Conservation (phyloP, 345 rosid genomes). For the Pistacia vera region DNA sequence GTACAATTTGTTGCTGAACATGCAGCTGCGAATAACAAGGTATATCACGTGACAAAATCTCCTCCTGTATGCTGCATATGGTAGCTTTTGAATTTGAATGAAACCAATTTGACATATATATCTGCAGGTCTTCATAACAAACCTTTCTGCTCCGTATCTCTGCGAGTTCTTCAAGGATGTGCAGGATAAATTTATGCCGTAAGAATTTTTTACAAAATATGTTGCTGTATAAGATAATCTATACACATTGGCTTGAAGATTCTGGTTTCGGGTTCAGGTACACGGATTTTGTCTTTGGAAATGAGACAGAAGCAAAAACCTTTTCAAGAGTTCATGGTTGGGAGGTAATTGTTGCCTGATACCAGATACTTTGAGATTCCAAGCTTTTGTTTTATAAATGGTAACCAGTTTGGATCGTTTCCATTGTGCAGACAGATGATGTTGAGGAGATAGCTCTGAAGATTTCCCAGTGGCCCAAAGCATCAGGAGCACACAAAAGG, state of each 20-base stretch:
- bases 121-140: conserved; percentile 76
- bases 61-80: not conserved
- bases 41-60: too few species aligned
- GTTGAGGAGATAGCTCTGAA: conserved; percentile 91
- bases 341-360: conserved; percentile 53
- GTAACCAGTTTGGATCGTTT: not conserved
- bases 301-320: conserved; percentile 92
- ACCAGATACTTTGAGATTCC: not conserved
- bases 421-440: conserved; percentile 61
- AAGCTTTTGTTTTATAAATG: not conserved
- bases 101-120: conserved; percentile 8
- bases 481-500: conserved; percentile 80
- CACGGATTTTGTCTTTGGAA: conserved; percentile 89
- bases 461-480: conserved; percentile 86
- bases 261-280: conserved; percentile 46
- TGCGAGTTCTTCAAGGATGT: conserved; percentile 97
- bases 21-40: too few species aligned
- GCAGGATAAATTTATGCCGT: conserved; percentile 77
- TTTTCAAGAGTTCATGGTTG: conserved; percentile 94
- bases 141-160: conserved; percentile 97
- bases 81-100: conserved; percentile 8
- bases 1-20: too few species aligned
- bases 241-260: not conserved
- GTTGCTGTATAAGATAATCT: not conserved
- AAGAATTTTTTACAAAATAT: conserved; percentile 28